Evolutionary conservation across 2,329 filamentous ascomycete species (phyloP).

Genomic region (Beauveria medogensis): DNA sequence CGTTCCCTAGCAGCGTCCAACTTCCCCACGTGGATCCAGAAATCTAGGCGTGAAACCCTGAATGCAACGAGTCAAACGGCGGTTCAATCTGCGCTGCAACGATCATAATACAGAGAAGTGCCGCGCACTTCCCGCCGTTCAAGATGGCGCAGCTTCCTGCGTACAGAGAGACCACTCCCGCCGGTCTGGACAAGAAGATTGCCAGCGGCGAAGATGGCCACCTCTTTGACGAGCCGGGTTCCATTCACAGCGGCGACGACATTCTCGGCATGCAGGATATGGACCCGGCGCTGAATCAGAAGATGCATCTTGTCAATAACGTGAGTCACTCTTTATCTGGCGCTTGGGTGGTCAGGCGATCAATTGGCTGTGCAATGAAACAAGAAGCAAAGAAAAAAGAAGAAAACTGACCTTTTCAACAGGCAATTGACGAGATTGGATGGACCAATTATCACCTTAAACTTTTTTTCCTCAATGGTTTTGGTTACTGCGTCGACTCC

Average conservation of each 20-base stretch:
- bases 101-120: background rate
- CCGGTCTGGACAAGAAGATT: conserved; percentile 4
- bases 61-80: background rate
- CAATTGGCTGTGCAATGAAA: background rate
- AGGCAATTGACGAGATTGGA: conserved; percentile 51
- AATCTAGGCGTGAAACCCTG: background rate
- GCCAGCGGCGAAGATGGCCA: conserved; percentile 1
- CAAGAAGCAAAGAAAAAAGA: background rate
- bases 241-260: conserved; percentile 31
- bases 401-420: background rate
- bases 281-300: conserved; percentile 54
- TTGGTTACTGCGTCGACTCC: conserved; percentile 45
- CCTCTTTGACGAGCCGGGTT: conserved; percentile 7
- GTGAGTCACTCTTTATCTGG: conserved; percentile 27
- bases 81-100: background rate
- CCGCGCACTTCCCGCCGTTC: background rate
- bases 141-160: conserved; percentile 4
- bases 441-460: conserved; percentile 53
- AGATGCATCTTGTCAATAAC: conserved; percentile 64
- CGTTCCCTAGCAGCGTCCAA: background rate
- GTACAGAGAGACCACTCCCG: conserved; percentile 1
- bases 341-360: background rate
- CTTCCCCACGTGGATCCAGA: conserved; percentile 2
- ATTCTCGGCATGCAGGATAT: conserved; percentile 48
- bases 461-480: conserved; percentile 54